phyloP scores from a whole-genome alignment of 2,329 filamentous ascomycete species.

The Hypomyces perniciosus region DNA sequence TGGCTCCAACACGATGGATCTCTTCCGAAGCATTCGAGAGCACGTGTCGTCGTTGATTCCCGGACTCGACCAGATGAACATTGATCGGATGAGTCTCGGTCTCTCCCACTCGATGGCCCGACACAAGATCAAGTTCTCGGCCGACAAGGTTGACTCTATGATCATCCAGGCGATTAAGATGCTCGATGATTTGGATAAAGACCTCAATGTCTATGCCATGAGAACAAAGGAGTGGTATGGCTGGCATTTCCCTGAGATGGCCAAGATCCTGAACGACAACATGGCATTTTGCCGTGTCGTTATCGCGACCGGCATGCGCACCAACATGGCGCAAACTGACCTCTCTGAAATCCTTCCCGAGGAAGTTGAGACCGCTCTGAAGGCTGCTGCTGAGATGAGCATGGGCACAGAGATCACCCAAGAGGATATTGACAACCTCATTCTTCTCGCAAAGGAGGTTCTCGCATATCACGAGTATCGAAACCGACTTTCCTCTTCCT shows the following conservation, averaged over 20 bases:
- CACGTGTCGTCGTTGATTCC: slow-evolving; percentile 87
- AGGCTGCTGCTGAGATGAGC: slow-evolving; percentile 89
- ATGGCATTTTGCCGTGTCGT: slow-evolving; percentile 87
- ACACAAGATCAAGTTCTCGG: slow-evolving; percentile 97
- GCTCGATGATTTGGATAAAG: slow-evolving; percentile 95
- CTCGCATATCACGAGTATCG: slow-evolving; percentile 89
- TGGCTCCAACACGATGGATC: slow-evolving; percentile 54
- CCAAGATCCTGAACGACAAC: slow-evolving; percentile 96
- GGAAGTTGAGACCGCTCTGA: slow-evolving; percentile 86
- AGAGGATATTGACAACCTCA: slow-evolving; percentile 89
- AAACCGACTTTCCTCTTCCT: slow-evolving; percentile 78
- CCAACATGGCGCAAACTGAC: slow-evolving; percentile 69
- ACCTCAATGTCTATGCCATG: slow-evolving; percentile 98
- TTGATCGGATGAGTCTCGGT: slow-evolving; percentile 92
- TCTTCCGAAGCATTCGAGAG: slow-evolving; percentile 91
- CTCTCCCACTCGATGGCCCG: slow-evolving; percentile 94
- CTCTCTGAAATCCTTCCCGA: slow-evolving; percentile 89
- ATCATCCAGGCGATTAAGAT: slow-evolving; percentile 95
- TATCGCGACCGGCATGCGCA: slow-evolving; percentile 80
- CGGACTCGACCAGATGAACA: slow-evolving; percentile 74
- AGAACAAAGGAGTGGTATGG: slow-evolving; percentile 99
- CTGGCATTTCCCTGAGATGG: slow-evolving; percentile 99
- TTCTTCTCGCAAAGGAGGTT: slow-evolving; percentile 86
- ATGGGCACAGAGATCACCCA: slow-evolving; percentile 98
- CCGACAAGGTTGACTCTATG: slow-evolving; percentile 99